Conservation (phyloP, 192 early-diverging fungal genomes). For the Entophlyctis helioformis region DNA sequence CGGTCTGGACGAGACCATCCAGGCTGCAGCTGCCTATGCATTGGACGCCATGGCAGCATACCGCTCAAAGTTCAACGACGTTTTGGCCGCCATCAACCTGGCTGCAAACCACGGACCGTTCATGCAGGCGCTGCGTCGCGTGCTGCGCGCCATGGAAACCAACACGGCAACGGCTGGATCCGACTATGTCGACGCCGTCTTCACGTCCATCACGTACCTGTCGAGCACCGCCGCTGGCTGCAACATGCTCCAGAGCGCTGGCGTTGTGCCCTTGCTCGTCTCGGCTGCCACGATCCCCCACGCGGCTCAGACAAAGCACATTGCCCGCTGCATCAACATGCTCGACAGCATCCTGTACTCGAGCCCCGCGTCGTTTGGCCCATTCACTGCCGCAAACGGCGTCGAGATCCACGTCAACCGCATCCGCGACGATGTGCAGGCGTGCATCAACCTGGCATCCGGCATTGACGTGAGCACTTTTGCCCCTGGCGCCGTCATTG, state of each 20-base stretch:
- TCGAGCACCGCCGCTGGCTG: slow-evolving; percentile 71
- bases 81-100: slow-evolving; percentile 77
- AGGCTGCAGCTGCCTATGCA: slow-evolving; percentile 68
- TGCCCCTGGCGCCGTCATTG: background rate
- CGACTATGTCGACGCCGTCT: slow-evolving; percentile 75
- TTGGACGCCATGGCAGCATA: slow-evolving; percentile 77
- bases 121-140: slow-evolving; percentile 67
- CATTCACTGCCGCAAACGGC: slow-evolving; percentile 76
- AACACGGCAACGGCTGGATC: too few species aligned
- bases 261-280: too few species aligned
- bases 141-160: slow-evolving; percentile 43
- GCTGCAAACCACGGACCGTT: slow-evolving; percentile 88
- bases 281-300: too few species aligned
- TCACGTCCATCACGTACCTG: slow-evolving; percentile 64
- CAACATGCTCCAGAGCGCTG: slow-evolving; percentile 79
- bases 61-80: slow-evolving; percentile 61
- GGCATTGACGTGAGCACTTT: background rate
- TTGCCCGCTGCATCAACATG: slow-evolving; percentile 16
- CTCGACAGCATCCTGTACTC: slow-evolving; percentile 76
- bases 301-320: too few species aligned
- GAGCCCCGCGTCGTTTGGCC: slow-evolving; percentile 57
- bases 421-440: slow-evolving; percentile 55
- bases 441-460: slow-evolving; percentile 18
- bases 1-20: slow-evolving; percentile 36
- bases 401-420: slow-evolving; percentile 63